Evolutionary conservation across 768 basidiomycete species (phyloP).

Genomic region (Saitozyma podzolica): DNA sequence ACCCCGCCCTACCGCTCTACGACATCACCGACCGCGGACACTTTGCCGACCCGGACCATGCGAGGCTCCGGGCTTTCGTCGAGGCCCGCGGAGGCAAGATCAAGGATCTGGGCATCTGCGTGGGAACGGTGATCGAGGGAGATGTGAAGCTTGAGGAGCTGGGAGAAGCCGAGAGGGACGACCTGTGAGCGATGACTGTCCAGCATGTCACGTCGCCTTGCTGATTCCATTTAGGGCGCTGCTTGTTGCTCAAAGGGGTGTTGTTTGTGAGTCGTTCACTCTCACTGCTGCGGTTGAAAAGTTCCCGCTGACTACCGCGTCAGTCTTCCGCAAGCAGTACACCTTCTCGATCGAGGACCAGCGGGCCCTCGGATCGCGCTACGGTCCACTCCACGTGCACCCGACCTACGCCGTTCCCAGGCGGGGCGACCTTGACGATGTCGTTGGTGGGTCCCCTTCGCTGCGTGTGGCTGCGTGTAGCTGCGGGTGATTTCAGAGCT

Average conservation of each 20-base stretch:
- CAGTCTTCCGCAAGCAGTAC: constrained; percentile 49
- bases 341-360: constrained; percentile 46
- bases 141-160: constrained; percentile 45
- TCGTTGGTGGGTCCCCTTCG: constrained; percentile 36
- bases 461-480: neutral
- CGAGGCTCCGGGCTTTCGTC: constrained; percentile 40
- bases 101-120: constrained; percentile 39
- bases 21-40: constrained; percentile 45
- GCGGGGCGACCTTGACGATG: constrained; percentile 60
- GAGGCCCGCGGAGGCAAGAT: constrained; percentile 43
- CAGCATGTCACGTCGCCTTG: neutral
- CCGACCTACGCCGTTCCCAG: constrained; percentile 74
- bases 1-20: constrained; percentile 31
- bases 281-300: neutral
- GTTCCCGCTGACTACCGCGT: too few species aligned
- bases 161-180: constrained; percentile 44
- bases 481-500: neutral
- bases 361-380: constrained; percentile 43
- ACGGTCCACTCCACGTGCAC: constrained; percentile 68
- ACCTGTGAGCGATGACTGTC: constrained; percentile 31
- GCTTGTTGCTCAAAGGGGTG: constrained; percentile 48
- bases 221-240: constrained; percentile 30
- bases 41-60: constrained; percentile 40
- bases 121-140: constrained; percentile 43
- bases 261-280: constrained; percentile 40